These are phyloP conservation scores for Helotiales sp. DNA, from an alignment of 2,329 filamentous ascomycete genomes.

Conservation along the genomic window DNA sequence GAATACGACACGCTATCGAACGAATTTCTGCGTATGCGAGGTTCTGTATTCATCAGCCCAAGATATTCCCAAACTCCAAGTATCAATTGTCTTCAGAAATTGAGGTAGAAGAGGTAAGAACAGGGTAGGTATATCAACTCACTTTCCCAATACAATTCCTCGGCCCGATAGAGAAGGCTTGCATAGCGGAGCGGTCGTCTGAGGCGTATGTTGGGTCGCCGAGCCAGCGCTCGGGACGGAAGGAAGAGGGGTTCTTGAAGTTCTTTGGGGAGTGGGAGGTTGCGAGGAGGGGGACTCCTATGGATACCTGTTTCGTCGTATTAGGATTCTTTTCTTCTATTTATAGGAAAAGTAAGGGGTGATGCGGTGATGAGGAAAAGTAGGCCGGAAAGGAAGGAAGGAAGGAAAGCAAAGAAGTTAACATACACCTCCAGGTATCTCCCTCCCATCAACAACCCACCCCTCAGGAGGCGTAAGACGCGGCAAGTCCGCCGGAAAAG, in stretches of 20 bases:
- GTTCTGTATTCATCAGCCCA: too few species aligned
- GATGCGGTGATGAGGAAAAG: neutral
- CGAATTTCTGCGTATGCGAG: constrained; percentile 26
- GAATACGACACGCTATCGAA: constrained; percentile 17
- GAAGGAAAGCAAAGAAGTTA: neutral
- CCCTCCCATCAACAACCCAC: constrained; percentile 12
- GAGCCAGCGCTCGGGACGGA: constrained; percentile 35
- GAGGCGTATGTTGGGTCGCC: constrained; percentile 18
- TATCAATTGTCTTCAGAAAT: too few species aligned
- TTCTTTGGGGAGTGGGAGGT: constrained; percentile 1
- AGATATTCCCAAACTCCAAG: too few species aligned
- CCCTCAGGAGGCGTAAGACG: constrained; percentile 19
- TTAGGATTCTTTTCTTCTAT: neutral
- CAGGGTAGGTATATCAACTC: neutral
- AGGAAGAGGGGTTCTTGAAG: constrained; percentile 30
- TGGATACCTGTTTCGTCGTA: neutral
- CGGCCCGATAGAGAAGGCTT: constrained; percentile 10
- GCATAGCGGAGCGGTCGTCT: constrained; percentile 13
- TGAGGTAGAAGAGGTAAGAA: neutral
- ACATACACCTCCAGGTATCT: constrained; percentile 16
- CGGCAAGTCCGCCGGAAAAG: constrained; percentile 9
- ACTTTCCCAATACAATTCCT: constrained; percentile 16
- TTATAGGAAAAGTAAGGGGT: neutral
- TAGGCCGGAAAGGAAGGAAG: too few species aligned
- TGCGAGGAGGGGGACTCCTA: neutral